Conservation (phyloP, 2,329 filamentous ascomycete species). For the Talaromyces sp. region DNA sequence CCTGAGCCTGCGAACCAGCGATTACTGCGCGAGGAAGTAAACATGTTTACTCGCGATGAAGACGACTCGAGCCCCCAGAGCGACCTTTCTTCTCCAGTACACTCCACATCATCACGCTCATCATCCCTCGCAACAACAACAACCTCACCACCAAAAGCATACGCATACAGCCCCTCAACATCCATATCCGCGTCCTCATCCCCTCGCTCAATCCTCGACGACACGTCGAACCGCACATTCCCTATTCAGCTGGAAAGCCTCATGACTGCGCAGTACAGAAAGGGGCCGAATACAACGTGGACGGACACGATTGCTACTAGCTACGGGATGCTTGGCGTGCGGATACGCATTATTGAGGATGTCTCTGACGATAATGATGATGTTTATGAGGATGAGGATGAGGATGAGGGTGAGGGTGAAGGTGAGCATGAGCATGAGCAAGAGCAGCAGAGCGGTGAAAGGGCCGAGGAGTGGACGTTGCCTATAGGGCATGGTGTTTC, state of each 20-base stretch:
- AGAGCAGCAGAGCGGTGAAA: background rate
- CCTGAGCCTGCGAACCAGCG: background rate
- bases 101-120: background rate
- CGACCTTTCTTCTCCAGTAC: no score
- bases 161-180: background rate
- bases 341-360: slow-evolving; percentile 2
- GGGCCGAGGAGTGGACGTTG: background rate
- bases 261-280: background rate
- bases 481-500: background rate
- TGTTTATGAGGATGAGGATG: background rate
- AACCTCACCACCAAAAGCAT: background rate
- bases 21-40: slow-evolving; percentile 1
- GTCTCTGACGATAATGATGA: background rate
- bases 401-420: background rate
- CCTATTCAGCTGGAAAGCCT: slow-evolving; percentile 2
- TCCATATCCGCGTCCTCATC: background rate
- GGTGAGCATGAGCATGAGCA: background rate
- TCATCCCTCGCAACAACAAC: background rate
- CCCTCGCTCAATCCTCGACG: background rate
- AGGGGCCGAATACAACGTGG: slow-evolving; percentile 7
- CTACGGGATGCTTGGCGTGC: slow-evolving; percentile 13
- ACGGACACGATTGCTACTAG: slow-evolving; percentile 13
- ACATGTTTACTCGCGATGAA: background rate
- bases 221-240: background rate
- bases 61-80: background rate